Evolutionary conservation across 2,329 filamentous ascomycete genomes (phyloP), one percentile per base, ranked within the genome.

Genomic region (Fusarium sublunatum): DNA sequence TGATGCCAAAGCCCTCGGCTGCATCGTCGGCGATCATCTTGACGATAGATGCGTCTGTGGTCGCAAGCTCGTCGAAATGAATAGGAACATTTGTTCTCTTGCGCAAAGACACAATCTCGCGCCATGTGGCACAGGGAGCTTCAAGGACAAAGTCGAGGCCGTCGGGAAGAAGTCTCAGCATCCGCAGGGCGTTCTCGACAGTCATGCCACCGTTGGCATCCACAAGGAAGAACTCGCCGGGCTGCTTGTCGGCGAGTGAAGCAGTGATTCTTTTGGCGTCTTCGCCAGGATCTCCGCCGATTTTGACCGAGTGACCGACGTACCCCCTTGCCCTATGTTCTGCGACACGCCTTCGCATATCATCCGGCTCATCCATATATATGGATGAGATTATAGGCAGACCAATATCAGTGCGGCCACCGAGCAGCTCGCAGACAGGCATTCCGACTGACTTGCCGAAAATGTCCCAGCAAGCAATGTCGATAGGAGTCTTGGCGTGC

Each of bases 381-480:
- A 68, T 65, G 29, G 61, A 68, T 2, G 65, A 64, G 25, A 68
- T 65, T 5, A 65, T 56, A 28, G 61, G 53, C n/a, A 68, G 36
- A 7, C 40, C 49, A 6, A 43, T 29, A 7, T 55, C 47, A 9
- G 61, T 65, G 15, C 61, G 58, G 4, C 64, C 61, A 28, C 62
- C 56, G 24, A 68, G 55, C 6, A 68, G 42, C n/a, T 68, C 55
- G 29, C 62, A 68, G 7, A 68, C 59, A 13, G 65, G 62, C 22
- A 68, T 46, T 8, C 62, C 45, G 1, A 64, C 58, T 15, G 55
- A 45, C 46, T 64, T 68, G 28, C 64, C 52, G n/a, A 67, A 46
- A 10, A 67, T 48, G 15, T 68, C 61, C 65, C 61, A 67, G 41
- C 64, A 67, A 13, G 61, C 61, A 42, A 67, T 43, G 15, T 68